Conservation (phyloP, 768 basidiomycete species). For the Lyophyllum shimeji region DNA sequence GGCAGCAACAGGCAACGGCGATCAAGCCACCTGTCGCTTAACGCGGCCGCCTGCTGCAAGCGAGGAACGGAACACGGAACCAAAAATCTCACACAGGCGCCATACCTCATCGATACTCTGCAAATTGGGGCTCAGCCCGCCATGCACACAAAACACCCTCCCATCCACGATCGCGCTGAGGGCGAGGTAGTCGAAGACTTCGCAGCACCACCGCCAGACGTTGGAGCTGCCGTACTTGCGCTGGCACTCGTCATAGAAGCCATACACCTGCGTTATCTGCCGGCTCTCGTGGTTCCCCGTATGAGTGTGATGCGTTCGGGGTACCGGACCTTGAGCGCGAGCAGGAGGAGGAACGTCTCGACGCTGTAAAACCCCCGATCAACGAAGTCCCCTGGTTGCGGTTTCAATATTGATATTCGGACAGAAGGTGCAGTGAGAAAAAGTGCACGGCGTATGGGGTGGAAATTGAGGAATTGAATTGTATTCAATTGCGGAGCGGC, state of each 20-base stretch:
- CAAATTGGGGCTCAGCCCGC: conserved; percentile 89
- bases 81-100: neutral
- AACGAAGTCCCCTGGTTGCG: conserved; percentile 84
- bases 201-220: conserved; percentile 98
- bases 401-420: neutral
- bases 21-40: neutral
- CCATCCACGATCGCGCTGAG: conserved; percentile 97
- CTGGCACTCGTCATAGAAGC: conserved; percentile 96
- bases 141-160: conserved; percentile 95
- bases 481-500: neutral
- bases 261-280: conserved; percentile 96
- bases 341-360: conserved; percentile 91
- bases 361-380: conserved; percentile 97
- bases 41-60: neutral
- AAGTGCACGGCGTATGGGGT: neutral
- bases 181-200: conserved; percentile 96
- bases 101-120: conserved; percentile 85
- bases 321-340: conserved; percentile 95
- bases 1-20: neutral
- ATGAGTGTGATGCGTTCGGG: conserved; percentile 97
- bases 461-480: neutral
- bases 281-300: conserved; percentile 97
- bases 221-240: conserved; percentile 92
- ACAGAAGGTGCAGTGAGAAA: no score
- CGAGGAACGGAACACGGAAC: neutral